phyloP scores from a whole-genome alignment of 2,329 filamentous ascomycete genomes.

The Claviceps purpurea region DNA sequence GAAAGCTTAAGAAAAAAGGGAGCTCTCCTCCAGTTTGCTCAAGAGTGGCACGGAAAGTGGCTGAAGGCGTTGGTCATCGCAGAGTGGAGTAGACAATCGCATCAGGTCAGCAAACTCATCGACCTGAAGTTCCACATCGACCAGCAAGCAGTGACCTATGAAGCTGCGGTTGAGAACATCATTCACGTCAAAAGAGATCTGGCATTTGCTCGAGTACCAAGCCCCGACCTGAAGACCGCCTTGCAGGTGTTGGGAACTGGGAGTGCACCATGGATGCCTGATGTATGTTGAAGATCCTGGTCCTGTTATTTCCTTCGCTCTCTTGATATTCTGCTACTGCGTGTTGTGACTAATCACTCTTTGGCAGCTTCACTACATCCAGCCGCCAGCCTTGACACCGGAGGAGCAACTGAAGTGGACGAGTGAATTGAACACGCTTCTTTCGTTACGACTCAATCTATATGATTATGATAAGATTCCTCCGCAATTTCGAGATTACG shows the following conservation, averaged over 20 bases:
- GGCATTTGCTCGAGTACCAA: constrained; percentile 61
- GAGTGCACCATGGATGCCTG: constrained; percentile 63
- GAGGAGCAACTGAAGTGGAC: constrained; percentile 63
- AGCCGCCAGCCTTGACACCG: constrained; percentile 55
- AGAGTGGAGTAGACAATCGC: constrained; percentile 73
- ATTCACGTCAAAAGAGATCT: constrained; percentile 63
- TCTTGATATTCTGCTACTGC: not conserved
- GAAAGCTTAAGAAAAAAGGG: constrained; percentile 68
- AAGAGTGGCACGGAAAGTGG: constrained; percentile 72
- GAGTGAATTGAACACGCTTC: constrained; percentile 67
- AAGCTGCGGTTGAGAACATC: constrained; percentile 46
- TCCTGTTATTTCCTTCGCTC: not conserved
- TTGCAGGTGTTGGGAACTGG: constrained; percentile 73
- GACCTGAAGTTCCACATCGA: constrained; percentile 70
- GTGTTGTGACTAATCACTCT: constrained; percentile 18
- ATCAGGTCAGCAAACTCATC: constrained; percentile 74
- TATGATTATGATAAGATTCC: constrained; percentile 70
- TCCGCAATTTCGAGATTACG: constrained; percentile 61
- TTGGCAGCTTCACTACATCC: constrained; percentile 58
- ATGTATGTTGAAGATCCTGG: constrained; percentile 35
- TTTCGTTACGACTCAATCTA: constrained; percentile 72
- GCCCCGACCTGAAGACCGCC: constrained; percentile 83
- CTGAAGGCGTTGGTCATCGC: constrained; percentile 85
- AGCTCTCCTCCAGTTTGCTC: constrained; percentile 61
- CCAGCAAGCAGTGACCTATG: constrained; percentile 46